A percentile compares a stretch with the other conserved stretches of the same genome.
These are phyloP conservation scores for Tuber microsphaerosporum DNA, from an alignment of 495 filamentous ascomycete genomes.

Conservation along the genomic window DNA sequence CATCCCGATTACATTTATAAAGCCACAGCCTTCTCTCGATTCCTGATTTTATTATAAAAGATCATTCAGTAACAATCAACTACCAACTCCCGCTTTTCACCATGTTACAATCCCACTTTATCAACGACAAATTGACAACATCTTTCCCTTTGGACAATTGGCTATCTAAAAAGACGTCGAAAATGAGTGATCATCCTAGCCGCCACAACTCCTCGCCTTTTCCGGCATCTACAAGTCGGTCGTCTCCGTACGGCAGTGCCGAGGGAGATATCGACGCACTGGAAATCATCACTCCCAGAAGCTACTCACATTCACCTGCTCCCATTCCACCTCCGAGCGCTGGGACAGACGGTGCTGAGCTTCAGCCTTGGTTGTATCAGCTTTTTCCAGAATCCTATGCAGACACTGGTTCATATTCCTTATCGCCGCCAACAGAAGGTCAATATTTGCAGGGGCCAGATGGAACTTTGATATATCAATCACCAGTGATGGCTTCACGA, in stretches of 20 bases:
- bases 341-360: slow-evolving; percentile 14
- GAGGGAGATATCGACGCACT: slow-evolving; percentile 33
- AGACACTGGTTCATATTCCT: slow-evolving; percentile 19
- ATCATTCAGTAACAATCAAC: slow-evolving; percentile 24
- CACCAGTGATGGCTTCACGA: slow-evolving; percentile 12
- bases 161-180: slow-evolving; percentile 13
- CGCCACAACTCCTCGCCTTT: slow-evolving; percentile 24
- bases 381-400: slow-evolving; percentile 38
- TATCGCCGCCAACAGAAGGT: slow-evolving; percentile 16
- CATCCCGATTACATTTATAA: not conserved
- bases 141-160: slow-evolving; percentile 32
- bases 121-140: slow-evolving; percentile 28
- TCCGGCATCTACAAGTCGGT: slow-evolving; percentile 21
- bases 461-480: slow-evolving; percentile 25
- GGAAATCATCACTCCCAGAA: slow-evolving; percentile 36
- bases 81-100: slow-evolving; percentile 15
- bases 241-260: slow-evolving; percentile 24
- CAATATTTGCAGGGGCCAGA: slow-evolving; percentile 29
- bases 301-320: slow-evolving; percentile 36
- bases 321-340: slow-evolving; percentile 23
- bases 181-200: slow-evolving; percentile 25
- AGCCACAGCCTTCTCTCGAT: not conserved
- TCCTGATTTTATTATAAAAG: slow-evolving; percentile 28
- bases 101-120: slow-evolving; percentile 38
- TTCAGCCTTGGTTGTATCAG: slow-evolving; percentile 38